Evolutionary conservation across 371 early-diverging fungal species (phyloP), one percentile per base, ranked within the genome.

Genomic region (Mortierella sp.): DNA sequence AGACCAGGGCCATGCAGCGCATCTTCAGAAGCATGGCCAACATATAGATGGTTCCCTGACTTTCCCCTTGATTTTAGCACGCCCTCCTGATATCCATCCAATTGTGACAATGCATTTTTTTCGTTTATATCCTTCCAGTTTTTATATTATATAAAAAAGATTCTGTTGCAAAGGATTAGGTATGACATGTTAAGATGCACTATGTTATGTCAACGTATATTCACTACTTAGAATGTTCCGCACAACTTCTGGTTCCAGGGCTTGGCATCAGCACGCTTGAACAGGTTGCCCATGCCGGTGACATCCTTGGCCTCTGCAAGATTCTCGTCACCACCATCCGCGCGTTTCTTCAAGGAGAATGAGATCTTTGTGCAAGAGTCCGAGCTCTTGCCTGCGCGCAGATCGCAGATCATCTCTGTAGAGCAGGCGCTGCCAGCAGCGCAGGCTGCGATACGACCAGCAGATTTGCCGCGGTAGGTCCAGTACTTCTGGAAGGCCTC

Each of bases 351-450:
- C 37, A 34, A 34, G 1, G 37, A 14, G 26, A 56, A 37, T 0
- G 56, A 57, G 42, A 50, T 55, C 21, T 43, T 28, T 5, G 56
- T 34, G 60, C 75, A 73, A 34, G 68, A 34, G 19, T 73, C 68
- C 0, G 64, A 49, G 53, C 85, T 82, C 52, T 81, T 83, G n/a
- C 86, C 88, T 2, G 86, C 85, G 17, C 88, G 80, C 28, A 87
- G 72, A 39, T 66, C 63, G 60, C 88, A 87, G 7, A 87, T 82
- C 12, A 72, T 64, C 26, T 79, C 80, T 7, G 56, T 50, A n/a
- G 60, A 60, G 59, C 86, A 87, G 1, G 58, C 63, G 41, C 82
- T 73, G 43, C 81, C 82, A 54, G 84, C 84, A 31, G 49, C 44
- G 28, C 70, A 70, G 26, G 56, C 64, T 12, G 50, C 30, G 4